Percentiles rank a stretch among this genome's conserved stretches.
phyloP scores from a whole-genome alignment of 768 basidiomycete species.

The Leucocoprinus sp. region DNA sequence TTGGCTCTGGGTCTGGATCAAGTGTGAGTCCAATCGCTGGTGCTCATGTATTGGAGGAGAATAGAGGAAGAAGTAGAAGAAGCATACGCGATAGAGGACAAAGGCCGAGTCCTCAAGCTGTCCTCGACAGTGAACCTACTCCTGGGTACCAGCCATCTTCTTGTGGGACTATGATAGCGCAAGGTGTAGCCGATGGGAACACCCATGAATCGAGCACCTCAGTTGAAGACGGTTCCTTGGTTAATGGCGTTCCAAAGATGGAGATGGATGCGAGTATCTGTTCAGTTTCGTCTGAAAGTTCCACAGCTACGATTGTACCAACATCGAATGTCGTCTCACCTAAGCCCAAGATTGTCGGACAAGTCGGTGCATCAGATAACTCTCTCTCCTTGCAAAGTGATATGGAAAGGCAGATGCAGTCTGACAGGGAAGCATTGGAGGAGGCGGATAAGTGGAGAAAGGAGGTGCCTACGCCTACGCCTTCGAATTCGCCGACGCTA shows the following conservation, averaged over 20 bases:
- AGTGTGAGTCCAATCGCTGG: slow-evolving; percentile 6
- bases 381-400: slow-evolving; percentile 6
- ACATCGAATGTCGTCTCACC: slow-evolving; percentile 15
- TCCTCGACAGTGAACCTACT: background rate
- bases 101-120: slow-evolving; percentile 1
- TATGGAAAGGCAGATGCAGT: slow-evolving; percentile 12
- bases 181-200: background rate
- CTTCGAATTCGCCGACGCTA: slow-evolving; percentile 48
- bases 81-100: background rate
- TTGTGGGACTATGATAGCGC: too few species aligned
- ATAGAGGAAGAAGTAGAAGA: background rate
- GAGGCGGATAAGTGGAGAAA: slow-evolving; percentile 21
- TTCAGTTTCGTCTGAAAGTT: slow-evolving; percentile 9
- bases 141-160: background rate
- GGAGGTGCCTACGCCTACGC: slow-evolving; percentile 49
- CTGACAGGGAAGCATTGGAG: slow-evolving; percentile 13
- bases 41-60: background rate
- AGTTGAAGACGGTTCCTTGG: slow-evolving; percentile 1
- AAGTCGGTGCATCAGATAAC: slow-evolving; percentile 14
- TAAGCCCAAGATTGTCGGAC: slow-evolving; percentile 14
- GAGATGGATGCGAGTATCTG: slow-evolving; percentile 15
- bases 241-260: background rate
- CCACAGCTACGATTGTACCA: slow-evolving; percentile 8
- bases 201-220: slow-evolving; percentile 2
- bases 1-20: slow-evolving; percentile 9